Percentiles rank a stretch among this genome's conserved stretches.
Conservation (phyloP, 2,329 filamentous ascomycete species). For the Paecilomyces dactylethromorphus region DNA sequence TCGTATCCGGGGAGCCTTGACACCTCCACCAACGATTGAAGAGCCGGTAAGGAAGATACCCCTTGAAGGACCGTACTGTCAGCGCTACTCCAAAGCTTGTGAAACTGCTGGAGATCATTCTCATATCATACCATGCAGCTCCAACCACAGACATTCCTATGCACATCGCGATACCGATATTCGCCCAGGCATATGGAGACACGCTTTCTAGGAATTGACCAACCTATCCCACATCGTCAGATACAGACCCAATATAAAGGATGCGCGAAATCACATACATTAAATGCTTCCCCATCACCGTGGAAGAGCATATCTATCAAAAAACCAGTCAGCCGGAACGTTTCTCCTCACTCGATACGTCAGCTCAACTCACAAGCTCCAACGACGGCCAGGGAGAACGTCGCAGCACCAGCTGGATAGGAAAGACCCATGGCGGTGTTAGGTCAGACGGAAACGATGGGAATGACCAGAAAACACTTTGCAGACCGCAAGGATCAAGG, state of each 20-base stretch:
- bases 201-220: constrained; percentile 90
- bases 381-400: constrained; percentile 63
- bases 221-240: constrained; percentile 49
- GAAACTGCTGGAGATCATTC: background rate
- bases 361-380: constrained; percentile 62
- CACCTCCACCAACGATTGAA: constrained; percentile 93
- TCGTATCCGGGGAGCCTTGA: constrained; percentile 92
- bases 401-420: constrained; percentile 64
- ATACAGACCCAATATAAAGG: constrained; percentile 6
- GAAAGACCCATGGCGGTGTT: constrained; percentile 58
- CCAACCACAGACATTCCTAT: constrained; percentile 95
- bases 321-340: background rate
- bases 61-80: constrained; percentile 49
- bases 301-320: constrained; percentile 97
- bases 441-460: constrained; percentile 1
- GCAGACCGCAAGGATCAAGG: background rate
- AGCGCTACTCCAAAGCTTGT: background rate
- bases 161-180: constrained; percentile 83
- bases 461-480: background rate
- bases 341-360: background rate
- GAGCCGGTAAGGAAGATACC: constrained; percentile 98
- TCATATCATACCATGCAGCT: constrained; percentile 74
- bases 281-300: constrained; percentile 90
- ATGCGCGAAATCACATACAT: constrained; percentile 52
- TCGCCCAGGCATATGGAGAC: constrained; percentile 91